Percentiles rank a stretch among this genome's conserved stretches.
Evolutionary conservation across 805 yeast genomes (phyloP).

Genomic region (Monosporozyma servazzii): DNA sequence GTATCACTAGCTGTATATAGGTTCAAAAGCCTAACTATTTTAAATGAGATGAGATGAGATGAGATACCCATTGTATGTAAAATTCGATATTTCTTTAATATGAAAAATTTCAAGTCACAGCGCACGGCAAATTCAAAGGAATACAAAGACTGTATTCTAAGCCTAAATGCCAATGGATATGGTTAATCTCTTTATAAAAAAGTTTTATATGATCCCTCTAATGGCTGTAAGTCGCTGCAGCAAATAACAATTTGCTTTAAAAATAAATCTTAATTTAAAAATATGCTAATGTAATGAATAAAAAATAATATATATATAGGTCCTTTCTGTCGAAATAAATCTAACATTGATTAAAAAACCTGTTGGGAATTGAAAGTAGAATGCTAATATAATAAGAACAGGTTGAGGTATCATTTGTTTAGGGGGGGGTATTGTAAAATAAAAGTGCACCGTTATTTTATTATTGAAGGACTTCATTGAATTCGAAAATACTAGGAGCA

Average conservation of each 20-base stretch:
- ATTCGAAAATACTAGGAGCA: constrained; percentile 15
- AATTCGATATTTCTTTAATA: not conserved
- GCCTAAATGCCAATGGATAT: not conserved
- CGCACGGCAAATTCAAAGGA: not conserved
- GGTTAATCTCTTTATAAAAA: not conserved
- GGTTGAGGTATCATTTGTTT: not conserved
- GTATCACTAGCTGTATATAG: not conserved
- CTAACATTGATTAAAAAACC: not conserved
- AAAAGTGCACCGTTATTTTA: not conserved
- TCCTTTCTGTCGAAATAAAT: not conserved
- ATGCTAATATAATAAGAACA: not conserved
- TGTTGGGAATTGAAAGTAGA: not conserved
- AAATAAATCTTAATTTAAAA: not conserved
- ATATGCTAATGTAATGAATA: constrained; percentile 1
- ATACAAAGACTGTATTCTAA: not conserved
- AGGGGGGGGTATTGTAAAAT: not conserved
- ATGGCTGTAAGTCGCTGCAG: no score
- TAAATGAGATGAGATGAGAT: constrained; percentile 5
- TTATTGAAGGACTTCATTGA: constrained; percentile 23
- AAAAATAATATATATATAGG: not conserved
- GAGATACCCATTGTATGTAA: constrained; percentile 1
- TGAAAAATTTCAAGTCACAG: constrained; percentile 1
- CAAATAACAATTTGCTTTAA: not conserved
- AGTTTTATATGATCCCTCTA: no score
- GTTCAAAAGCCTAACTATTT: not conserved